Evolutionary conservation across 768 basidiomycete species (phyloP).

Genomic region (Tricholoma terreum): DNA sequence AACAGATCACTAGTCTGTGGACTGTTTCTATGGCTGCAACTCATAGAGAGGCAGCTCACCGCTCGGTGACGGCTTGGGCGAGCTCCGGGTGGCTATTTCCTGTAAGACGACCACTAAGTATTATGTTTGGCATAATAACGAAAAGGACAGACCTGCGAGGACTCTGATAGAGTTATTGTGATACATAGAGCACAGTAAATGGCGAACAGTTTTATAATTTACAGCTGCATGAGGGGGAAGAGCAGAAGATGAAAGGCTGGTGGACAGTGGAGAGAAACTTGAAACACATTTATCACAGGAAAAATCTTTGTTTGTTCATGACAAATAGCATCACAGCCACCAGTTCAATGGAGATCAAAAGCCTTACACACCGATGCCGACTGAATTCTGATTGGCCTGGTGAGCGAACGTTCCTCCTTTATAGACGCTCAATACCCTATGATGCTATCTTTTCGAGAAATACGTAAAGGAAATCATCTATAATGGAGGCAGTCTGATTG

Average conservation of each 20-base stretch:
- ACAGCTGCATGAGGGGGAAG: conserved; percentile 21
- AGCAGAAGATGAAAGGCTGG: conserved; percentile 30
- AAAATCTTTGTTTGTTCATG: conserved; percentile 31
- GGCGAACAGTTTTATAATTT: conserved; percentile 12
- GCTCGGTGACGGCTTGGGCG: conserved; percentile 91
- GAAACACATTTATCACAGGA: conserved; percentile 20
- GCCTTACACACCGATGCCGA: conserved; percentile 2
- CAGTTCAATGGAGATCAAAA: neutral
- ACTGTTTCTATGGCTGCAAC: conserved; percentile 36
- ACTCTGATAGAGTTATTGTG: conserved; percentile 81
- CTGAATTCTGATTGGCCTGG: conserved; percentile 16
- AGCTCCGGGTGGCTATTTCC: conserved; percentile 99
- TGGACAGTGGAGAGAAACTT: conserved; percentile 26
- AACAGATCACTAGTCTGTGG: conserved; percentile 51
- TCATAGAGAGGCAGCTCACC: conserved; percentile 72
- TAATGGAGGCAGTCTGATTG: conserved; percentile 60
- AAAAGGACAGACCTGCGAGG: conserved; percentile 55
- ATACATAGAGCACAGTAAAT: conserved; percentile 48
- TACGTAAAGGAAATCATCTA: neutral
- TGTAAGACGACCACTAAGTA: conserved; percentile 32
- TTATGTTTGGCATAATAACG: conserved; percentile 3
- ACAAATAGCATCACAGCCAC: conserved; percentile 50
- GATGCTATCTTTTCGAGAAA: neutral
- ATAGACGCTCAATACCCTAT: neutral
- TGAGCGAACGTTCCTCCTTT: conserved; percentile 16